Percentiles rank a stretch among this genome's conserved stretches.
phyloP scores from a whole-genome alignment of 352 stramenopile genomes.

The Globisporangium lucens region DNA sequence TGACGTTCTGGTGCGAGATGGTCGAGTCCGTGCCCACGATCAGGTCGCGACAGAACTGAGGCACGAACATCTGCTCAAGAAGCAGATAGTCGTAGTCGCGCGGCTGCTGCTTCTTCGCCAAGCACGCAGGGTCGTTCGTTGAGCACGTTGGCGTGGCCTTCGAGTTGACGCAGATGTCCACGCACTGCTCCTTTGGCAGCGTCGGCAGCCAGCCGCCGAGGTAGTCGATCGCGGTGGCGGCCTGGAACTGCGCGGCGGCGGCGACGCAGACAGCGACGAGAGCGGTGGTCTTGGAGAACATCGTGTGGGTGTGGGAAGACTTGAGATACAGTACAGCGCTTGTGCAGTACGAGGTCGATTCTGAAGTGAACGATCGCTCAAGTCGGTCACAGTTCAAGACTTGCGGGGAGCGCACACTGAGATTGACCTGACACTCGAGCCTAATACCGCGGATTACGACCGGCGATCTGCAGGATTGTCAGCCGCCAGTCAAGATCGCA shows the following conservation, averaged over 20 bases:
- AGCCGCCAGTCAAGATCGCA: not conserved
- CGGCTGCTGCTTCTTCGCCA: slow-evolving; percentile 57
- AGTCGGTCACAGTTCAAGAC: not conserved
- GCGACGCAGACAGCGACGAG: slow-evolving; percentile 6
- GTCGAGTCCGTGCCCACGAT: slow-evolving; percentile 42
- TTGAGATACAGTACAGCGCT: not conserved
- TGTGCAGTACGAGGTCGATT: not conserved
- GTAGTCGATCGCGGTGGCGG: slow-evolving; percentile 44
- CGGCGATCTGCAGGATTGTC: not conserved
- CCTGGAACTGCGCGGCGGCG: slow-evolving; percentile 10
- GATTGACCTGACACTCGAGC: not conserved
- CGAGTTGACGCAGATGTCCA: slow-evolving; percentile 70
- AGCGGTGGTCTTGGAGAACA: slow-evolving; percentile 17
- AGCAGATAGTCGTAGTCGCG: slow-evolving; percentile 77
- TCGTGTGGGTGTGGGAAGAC: not conserved
- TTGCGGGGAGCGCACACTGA: not conserved
- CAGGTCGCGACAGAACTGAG: slow-evolving; percentile 81
- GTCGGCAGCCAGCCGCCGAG: slow-evolving; percentile 55
- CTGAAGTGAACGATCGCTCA: not conserved
- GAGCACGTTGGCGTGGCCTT: slow-evolving; percentile 15
- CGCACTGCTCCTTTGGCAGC: slow-evolving; percentile 45
- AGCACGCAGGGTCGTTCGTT: not conserved
- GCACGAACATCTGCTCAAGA: slow-evolving; percentile 75
- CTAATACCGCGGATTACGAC: not conserved
- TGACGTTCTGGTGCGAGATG: slow-evolving; percentile 78